These are phyloP conservation scores for Pseudogymnoascus pannorum DNA, from an alignment of 2,329 filamentous ascomycete species.

Conservation along the genomic window DNA sequence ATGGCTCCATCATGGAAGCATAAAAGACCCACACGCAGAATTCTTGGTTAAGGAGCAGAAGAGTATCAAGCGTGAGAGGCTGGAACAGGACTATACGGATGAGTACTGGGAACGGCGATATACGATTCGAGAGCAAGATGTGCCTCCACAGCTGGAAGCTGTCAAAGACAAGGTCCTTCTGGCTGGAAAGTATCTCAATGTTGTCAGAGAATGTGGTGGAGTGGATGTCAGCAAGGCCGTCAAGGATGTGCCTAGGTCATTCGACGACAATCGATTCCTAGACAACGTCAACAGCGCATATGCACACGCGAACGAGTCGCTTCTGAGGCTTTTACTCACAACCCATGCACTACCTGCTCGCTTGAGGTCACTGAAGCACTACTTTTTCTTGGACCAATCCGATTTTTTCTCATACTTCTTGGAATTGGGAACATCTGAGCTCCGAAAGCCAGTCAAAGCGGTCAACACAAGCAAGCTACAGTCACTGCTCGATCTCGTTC, in stretches of 20 bases:
- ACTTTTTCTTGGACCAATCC: constrained; percentile 96
- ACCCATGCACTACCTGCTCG: constrained; percentile 85
- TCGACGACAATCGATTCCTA: constrained; percentile 84
- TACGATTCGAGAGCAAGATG: constrained; percentile 82
- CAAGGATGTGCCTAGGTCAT: constrained; percentile 80
- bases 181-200: constrained; percentile 95
- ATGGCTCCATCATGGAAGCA: constrained; percentile 93
- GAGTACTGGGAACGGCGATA: constrained; percentile 99
- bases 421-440: constrained; percentile 80
- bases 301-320: constrained; percentile 86
- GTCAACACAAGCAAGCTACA: constrained; percentile 93
- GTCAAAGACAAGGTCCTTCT: constrained; percentile 92
- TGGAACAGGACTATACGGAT: constrained; percentile 96
- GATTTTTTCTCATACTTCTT: constrained; percentile 99
- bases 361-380: constrained; percentile 88
- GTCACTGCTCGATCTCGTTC: constrained; percentile 86
- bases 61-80: constrained; percentile 80
- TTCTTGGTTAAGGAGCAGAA: constrained; percentile 95
- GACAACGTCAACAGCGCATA: constrained; percentile 96
- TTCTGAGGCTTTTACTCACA: constrained; percentile 84
- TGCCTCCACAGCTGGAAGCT: constrained; percentile 83
- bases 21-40: constrained; percentile 87
- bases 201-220: constrained; percentile 92
- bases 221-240: constrained; percentile 88
- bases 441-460: constrained; percentile 78